phyloP scores from a whole-genome alignment of 73 alveolate species.

The Tetrahymena thermophila region DNA sequence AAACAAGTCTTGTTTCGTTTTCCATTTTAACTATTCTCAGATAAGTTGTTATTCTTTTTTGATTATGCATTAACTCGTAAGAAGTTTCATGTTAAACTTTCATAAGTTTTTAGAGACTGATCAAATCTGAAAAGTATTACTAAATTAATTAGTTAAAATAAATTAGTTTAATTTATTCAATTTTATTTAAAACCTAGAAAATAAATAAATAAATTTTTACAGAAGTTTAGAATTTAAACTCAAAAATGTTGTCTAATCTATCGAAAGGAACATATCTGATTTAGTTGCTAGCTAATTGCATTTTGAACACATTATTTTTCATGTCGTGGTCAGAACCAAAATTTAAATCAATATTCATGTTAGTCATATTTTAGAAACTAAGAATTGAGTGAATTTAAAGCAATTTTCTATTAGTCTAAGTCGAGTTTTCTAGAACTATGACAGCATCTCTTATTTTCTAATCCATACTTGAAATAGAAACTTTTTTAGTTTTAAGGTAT shows the following conservation, averaged over 20 bases:
- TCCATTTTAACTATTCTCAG: background rate
- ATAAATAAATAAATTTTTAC: too few species aligned
- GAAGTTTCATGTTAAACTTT: background rate
- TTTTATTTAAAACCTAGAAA: too few species aligned
- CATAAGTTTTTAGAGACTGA: background rate
- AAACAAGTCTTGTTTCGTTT: background rate
- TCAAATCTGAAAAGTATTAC: background rate
- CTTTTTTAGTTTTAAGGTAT: background rate
- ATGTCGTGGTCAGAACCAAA: background rate
- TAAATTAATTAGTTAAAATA: too few species aligned
- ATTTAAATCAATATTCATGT: background rate
- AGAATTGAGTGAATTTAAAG: background rate
- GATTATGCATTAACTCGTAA: background rate
- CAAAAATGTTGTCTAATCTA: background rate
- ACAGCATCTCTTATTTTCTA: background rate
- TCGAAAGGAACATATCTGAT: background rate
- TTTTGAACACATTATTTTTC: background rate
- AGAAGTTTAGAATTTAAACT: background rate
- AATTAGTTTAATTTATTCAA: too few species aligned
- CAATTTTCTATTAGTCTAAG: background rate
- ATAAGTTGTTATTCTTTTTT: background rate
- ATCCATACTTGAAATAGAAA: background rate
- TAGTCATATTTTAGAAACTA: background rate
- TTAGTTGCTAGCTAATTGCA: background rate
- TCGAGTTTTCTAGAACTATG: background rate